Evolutionary conservation across 106 monocot species (phyloP), one percentile per base, ranked within the genome.

Genomic region (Allium cepa): DNA sequence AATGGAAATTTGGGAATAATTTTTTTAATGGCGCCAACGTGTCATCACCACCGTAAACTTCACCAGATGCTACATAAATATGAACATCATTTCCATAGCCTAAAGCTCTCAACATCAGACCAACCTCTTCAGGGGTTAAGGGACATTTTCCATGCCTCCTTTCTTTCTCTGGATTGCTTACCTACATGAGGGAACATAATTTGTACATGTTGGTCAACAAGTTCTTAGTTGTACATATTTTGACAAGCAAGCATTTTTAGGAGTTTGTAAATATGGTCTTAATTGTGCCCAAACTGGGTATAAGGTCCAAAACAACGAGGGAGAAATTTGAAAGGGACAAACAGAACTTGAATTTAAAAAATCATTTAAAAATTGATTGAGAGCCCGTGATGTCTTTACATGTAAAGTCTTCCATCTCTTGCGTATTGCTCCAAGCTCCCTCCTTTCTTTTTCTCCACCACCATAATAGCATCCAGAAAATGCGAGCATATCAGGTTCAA

Each of bases 401-500:
- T 87, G 92, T 64, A 99, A 83, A 7, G 84, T 90, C 74, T 92
- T 92, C 97, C 97, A 99, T 45, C 97, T 84, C 75, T 85, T 99
- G 59, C 97, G 86, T 50, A 99, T 92, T 15, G 78, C 73, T 46
- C 85, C 79, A 26, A 99, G 58, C 56, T 99, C 97, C 28, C 9
- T 85, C 70, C 82, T 89, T 84, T 99, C 97, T 56, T 87, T 99
- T 17, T 90, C 92, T 64, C 92, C 97, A 49, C 97, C 97, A 48
- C 92, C 97, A 81, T 92, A 99, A 73, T 99, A 87, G 79, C 97
- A 99, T 16, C 97, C 97, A 84, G 97, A 99, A 78, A 99, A 99
- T 17, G 97, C 97, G 57, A 99, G 97, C 97, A 99, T 99, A 66
- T 99, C 97, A 26, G 92, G 89, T 64, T 99, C 97, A 81, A 99